Conservation (phyloP, 805 yeast species). For the Wickerhamiella hasegawae region DNA sequence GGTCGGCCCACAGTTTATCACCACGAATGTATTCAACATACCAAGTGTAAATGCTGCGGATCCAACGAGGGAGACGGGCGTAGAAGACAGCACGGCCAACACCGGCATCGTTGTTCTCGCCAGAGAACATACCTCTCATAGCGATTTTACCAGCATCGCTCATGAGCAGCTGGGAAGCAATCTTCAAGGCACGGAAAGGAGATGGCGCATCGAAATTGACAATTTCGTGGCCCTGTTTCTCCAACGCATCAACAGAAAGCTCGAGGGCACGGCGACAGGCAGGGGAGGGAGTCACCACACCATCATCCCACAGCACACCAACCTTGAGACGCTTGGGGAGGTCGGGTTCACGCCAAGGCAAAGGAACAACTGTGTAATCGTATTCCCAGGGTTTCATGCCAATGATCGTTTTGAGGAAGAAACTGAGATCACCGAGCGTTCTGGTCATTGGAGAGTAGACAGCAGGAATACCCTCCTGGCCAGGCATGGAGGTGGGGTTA, state of each 20-base stretch:
- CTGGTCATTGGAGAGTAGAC: slow-evolving; percentile 33
- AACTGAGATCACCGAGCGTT: slow-evolving; percentile 33
- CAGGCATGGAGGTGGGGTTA: slow-evolving; percentile 27
- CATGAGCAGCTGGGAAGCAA: slow-evolving; percentile 29
- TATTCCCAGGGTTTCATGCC: slow-evolving; percentile 39
- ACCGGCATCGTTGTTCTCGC: slow-evolving; percentile 25
- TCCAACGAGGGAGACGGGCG: slow-evolving; percentile 21
- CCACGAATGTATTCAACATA: slow-evolving; percentile 18
- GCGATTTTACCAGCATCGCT: slow-evolving; percentile 23
- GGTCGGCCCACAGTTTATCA: slow-evolving; percentile 25
- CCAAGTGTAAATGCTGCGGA: slow-evolving; percentile 24
- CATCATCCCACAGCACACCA: slow-evolving; percentile 34
- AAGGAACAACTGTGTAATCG: slow-evolving; percentile 30
- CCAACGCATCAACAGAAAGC: slow-evolving; percentile 25
- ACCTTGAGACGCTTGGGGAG: slow-evolving; percentile 27
- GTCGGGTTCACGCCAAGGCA: slow-evolving; percentile 34
- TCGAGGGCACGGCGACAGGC: slow-evolving; percentile 28
- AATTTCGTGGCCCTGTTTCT: slow-evolving; percentile 31
- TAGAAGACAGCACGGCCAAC: slow-evolving; percentile 21
- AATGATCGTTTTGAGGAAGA: slow-evolving; percentile 31
- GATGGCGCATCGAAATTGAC: slow-evolving; percentile 33
- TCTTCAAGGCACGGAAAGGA: slow-evolving; percentile 41
- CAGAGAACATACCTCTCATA: slow-evolving; percentile 14
- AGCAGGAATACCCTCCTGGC: slow-evolving; percentile 31
- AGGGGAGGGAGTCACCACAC: slow-evolving; percentile 36